phyloP scores from a whole-genome alignment of 768 basidiomycete species.

The Royoungia palumana region DNA sequence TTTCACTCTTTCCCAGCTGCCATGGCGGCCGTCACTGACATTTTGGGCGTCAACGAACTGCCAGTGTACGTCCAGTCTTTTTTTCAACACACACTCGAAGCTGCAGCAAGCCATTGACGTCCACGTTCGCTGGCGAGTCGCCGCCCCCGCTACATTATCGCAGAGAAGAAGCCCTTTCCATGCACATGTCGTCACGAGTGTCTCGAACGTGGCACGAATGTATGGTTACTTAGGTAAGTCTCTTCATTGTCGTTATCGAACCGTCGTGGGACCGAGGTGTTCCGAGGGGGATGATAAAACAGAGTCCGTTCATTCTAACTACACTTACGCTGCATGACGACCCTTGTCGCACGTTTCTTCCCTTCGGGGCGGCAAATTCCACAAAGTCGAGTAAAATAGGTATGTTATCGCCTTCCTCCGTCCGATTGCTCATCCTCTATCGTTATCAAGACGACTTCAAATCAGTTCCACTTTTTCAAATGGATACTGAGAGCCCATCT shows the following conservation, averaged over 20 bases:
- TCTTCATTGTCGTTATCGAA: not conserved
- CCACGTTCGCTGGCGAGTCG: not conserved
- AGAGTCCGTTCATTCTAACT: not conserved
- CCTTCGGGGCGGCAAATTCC: not conserved
- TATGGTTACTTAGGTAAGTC: not conserved
- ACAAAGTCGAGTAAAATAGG: not conserved
- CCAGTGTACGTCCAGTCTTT: too few relatives aligned
- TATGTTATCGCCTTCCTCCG: not conserved
- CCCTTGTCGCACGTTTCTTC: conserved; percentile 1
- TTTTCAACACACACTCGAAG: too few relatives aligned
- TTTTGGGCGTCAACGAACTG: not conserved
- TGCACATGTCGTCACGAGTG: not conserved
- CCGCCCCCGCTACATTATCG: not conserved
- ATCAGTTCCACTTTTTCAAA: too few relatives aligned
- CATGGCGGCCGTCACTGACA: not conserved
- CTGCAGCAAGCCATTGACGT: too few relatives aligned
- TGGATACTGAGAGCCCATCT: too few relatives aligned
- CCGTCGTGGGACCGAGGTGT: too few relatives aligned
- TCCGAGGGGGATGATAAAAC: not conserved
- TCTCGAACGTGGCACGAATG: too few relatives aligned
- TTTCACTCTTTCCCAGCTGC: not conserved
- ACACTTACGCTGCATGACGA: not conserved
- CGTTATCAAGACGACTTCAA: too few relatives aligned
- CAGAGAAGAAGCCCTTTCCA: too few relatives aligned
- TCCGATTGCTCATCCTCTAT: not conserved